Base-by-base conservation (phyloP, 1,284 basidiomycete genomes). In the Calocybe gambosa region DNA sequence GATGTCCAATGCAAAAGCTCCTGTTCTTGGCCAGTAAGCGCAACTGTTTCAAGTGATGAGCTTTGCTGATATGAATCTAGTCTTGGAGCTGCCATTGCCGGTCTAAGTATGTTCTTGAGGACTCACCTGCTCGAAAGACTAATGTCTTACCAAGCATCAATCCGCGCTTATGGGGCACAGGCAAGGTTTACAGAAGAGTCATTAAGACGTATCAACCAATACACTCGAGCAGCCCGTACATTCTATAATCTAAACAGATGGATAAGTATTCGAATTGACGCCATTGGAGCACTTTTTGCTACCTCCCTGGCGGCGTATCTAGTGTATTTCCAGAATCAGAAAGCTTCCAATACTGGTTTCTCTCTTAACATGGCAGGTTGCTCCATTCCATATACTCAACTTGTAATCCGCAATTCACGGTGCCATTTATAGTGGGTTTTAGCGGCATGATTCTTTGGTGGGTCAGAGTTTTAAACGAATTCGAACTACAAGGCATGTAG, bases 1-100 rank as follows among this genome's bases (percentile, higher is more conserved):
- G 58, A 81, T 81, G 80, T 79, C 75, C 33, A 85, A 85, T 61
- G 76, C 80, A 6, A 75, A 73, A 50, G 71, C 79, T 3, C 85
- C 85, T 0, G 75, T 89, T 5, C 70, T 85, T 47, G 80, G 78
- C 38, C 81, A 85, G 68, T 69, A 54, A 42, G 67, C 60, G 18
- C 9, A 37, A 15, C 47, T 9, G 16, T 21, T 2, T 5, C 33
- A 25, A 7, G 19, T 46, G 26, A 46, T 35, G 6, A 15, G 16
- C 23, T 13, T 26, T 29, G 26, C 42, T 43, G 7, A 51, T 26
- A 8, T 10, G 28, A n/a, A 7, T 43, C 4, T 15, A 68, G 60
- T 44, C 85, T 90, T 55, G 79, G 82, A 12, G 77, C 82, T 19
- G 77, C 82, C 0, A 74, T 88, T 31, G 63, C 73, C 12, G 87